A percentile compares a stretch with the other conserved stretches of the same genome.
Evolutionary conservation across 192 early-diverging fungal species (phyloP).

Genomic region (Cladochytrium replicatum): DNA sequence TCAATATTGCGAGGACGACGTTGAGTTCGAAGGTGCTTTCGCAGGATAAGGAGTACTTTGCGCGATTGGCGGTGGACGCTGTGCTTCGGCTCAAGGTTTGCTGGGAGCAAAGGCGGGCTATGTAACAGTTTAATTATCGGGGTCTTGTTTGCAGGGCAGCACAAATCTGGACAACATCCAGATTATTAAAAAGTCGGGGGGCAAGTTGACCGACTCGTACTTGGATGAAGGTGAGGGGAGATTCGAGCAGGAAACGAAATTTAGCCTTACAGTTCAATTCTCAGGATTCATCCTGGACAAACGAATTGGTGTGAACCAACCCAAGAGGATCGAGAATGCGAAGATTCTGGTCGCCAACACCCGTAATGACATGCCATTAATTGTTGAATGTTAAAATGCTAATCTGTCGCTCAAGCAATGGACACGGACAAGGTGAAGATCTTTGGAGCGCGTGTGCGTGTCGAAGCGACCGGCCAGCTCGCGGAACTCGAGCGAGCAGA

Average conservation of each 20-base stretch:
- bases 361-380: constrained; percentile 41
- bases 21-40: constrained; percentile 94
- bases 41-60: constrained; percentile 93
- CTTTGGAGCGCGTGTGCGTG: constrained; percentile 93
- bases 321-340: constrained; percentile 91
- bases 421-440: constrained; percentile 99
- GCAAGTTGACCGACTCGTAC: constrained; percentile 89
- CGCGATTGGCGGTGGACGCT: constrained; percentile 91
- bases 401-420: constrained; percentile 58
- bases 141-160: constrained; percentile 47
- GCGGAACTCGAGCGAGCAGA: constrained; percentile 98
- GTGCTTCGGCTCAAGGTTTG: constrained; percentile 80
- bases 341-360: constrained; percentile 97
- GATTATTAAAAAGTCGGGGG: constrained; percentile 98
- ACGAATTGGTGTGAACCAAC: constrained; percentile 97
- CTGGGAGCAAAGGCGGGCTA: background rate
- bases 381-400: background rate
- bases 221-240: constrained; percentile 84
- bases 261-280: background rate
- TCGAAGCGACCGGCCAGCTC: constrained; percentile 92
- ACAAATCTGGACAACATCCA: constrained; percentile 98
- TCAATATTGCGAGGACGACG: constrained; percentile 97
- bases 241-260: background rate
- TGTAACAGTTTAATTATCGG: background rate
- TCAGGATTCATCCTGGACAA: constrained; percentile 94